Conservation (phyloP, 1,284 basidiomycete genomes). For the Boletus hoseneyae region DNA sequence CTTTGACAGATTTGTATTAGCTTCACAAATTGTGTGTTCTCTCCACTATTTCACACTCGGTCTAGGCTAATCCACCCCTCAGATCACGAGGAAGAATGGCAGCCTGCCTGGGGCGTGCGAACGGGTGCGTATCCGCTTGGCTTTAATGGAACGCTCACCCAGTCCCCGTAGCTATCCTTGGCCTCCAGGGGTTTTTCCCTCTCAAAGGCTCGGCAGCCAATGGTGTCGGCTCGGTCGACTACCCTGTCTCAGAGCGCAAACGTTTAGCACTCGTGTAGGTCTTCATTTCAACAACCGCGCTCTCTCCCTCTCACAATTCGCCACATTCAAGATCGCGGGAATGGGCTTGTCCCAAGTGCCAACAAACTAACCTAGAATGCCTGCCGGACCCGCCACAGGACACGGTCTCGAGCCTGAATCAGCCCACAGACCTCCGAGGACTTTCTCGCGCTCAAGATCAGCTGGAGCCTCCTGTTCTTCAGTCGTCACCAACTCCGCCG, state of each 20-base stretch:
- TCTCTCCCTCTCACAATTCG: slow-evolving; percentile 14
- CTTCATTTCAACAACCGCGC: slow-evolving; percentile 14
- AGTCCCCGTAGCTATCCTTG: slow-evolving; percentile 69
- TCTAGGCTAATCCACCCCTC: slow-evolving; percentile 25
- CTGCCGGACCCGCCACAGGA: slow-evolving; percentile 59
- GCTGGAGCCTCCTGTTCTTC: slow-evolving; percentile 12
- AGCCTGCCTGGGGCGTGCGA: slow-evolving; percentile 96
- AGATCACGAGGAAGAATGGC: slow-evolving; percentile 92
- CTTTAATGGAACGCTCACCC: slow-evolving; percentile 22
- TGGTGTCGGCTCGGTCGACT: slow-evolving; percentile 87
- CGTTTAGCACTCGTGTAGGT: slow-evolving; percentile 77
- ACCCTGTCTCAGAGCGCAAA: slow-evolving; percentile 73
- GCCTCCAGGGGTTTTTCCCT: slow-evolving; percentile 89
- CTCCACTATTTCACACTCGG: slow-evolving; percentile 17
- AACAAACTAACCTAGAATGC: slow-evolving; percentile 61
- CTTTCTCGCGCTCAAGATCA: slow-evolving; percentile 16
- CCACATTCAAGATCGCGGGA: slow-evolving; percentile 60
- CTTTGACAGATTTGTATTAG: slow-evolving; percentile 82
- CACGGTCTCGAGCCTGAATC: slow-evolving; percentile 19
- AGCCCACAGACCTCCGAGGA: slow-evolving; percentile 26
- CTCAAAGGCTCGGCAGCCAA: slow-evolving; percentile 86
- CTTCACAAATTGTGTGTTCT: slow-evolving; percentile 75
- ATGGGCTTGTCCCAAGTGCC: slow-evolving; percentile 80
- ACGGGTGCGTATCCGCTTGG: slow-evolving; percentile 55
- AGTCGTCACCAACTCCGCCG: slow-evolving; percentile 11